Percentiles rank a stretch among this genome's conserved stretches.
These are phyloP conservation scores for Saccharomycopsis microspora DNA, from an alignment of 805 yeast genomes.

Conservation along the genomic window DNA sequence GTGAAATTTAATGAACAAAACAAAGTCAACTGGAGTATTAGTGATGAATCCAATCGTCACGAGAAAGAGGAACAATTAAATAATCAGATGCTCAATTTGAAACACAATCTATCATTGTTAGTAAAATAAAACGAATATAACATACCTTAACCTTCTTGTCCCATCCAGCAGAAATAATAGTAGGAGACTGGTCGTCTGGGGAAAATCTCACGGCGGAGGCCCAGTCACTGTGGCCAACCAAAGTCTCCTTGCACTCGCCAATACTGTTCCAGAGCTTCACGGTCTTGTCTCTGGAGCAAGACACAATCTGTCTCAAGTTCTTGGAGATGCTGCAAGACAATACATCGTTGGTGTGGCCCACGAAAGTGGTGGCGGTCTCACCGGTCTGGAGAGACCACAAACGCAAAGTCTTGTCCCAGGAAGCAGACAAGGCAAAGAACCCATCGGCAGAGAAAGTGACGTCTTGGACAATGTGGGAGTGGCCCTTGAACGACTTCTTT, in stretches of 20 bases:
- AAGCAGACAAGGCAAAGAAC: slow-evolving; percentile 93
- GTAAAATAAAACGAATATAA: slow-evolving; percentile 22
- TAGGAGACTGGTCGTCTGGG: slow-evolving; percentile 61
- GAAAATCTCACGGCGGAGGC: slow-evolving; percentile 96
- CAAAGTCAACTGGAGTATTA: too few species aligned
- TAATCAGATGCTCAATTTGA: background rate
- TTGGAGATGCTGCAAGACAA: slow-evolving; percentile 93
- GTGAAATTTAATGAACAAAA: too few species aligned
- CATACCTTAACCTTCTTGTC: slow-evolving; percentile 98
- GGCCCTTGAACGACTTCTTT: slow-evolving; percentile 94
- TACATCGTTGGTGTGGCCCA: slow-evolving; percentile 97
- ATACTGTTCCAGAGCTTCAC: slow-evolving; percentile 98
- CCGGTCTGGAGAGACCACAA: slow-evolving; percentile 96
- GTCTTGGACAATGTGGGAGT: slow-evolving; percentile 98
- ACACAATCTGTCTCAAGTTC: slow-evolving; percentile 94
- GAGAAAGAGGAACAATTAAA: background rate
- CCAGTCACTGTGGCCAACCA: slow-evolving; percentile 98
- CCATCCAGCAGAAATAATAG: slow-evolving; percentile 96
- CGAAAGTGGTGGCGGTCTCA: slow-evolving; percentile 87
- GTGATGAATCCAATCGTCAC: too few species aligned
- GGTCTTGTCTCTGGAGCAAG: slow-evolving; percentile 96
- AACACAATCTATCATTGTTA: background rate
- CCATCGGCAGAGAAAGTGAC: slow-evolving; percentile 97
- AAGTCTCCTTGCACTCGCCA: slow-evolving; percentile 93
- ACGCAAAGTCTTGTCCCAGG: slow-evolving; percentile 99